Evolutionary conservation across 139 green algal genomes (phyloP).

Genomic region (Tetratostichococcus sp.): DNA sequence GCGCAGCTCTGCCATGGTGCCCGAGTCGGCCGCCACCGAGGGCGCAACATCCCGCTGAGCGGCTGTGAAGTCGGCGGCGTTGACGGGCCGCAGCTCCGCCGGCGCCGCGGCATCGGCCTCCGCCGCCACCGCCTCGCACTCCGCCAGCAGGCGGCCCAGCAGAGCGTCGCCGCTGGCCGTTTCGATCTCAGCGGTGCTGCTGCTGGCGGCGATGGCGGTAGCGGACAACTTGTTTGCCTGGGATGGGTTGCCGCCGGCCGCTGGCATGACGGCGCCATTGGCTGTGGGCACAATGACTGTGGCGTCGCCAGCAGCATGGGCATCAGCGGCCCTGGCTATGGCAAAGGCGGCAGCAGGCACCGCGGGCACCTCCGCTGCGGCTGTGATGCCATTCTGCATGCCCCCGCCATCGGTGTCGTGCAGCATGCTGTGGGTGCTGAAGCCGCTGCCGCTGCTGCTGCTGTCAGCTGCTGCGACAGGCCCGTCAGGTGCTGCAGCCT

Average conservation of each 20-base stretch:
- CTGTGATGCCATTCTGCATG: not conserved
- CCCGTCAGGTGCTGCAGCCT: no score
- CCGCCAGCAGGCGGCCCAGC: constrained; percentile 5
- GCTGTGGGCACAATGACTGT: no score
- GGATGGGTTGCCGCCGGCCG: no score
- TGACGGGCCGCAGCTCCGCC: constrained; percentile 10
- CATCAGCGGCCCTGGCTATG: not conserved
- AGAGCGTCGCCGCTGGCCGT: not conserved
- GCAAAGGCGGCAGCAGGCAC: not conserved
- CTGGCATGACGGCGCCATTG: no score
- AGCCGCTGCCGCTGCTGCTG: no score
- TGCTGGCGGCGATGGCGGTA: no score
- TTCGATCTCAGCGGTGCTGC: not conserved
- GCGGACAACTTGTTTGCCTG: no score
- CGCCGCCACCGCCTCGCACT: constrained; percentile 5
- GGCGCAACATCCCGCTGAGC: constrained; percentile 26
- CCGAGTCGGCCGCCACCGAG: constrained; percentile 21
- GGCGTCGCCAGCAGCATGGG: no score
- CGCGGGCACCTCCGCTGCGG: not conserved
- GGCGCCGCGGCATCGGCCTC: not conserved
- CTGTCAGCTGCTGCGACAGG: no score
- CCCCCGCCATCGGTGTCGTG: no score
- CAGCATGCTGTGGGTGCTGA: no score
- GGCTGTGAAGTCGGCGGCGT: constrained; percentile 29
- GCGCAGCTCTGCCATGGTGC: constrained; percentile 25